phyloP scores from a whole-genome alignment of 1,284 basidiomycete species.

The Tilletiopsis washingtonensis region DNA sequence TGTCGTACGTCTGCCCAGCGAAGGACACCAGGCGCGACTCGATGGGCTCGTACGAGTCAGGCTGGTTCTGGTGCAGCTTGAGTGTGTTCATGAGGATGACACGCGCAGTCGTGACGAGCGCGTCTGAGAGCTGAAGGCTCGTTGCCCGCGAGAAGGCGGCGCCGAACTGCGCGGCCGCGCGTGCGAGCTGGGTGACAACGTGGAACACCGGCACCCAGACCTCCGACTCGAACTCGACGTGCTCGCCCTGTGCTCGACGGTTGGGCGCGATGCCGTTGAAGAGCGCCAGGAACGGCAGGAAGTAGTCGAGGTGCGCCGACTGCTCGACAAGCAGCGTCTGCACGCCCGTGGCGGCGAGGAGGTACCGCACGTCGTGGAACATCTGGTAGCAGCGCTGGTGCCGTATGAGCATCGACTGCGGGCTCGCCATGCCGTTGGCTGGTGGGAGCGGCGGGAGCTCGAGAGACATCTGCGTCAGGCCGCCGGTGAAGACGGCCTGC shows the following conservation, averaged over 20 bases:
- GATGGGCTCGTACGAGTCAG: constrained; percentile 64
- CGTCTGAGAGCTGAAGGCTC: constrained; percentile 59
- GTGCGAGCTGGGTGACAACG: constrained; percentile 39
- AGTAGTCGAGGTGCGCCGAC: constrained; percentile 15
- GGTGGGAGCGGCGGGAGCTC: constrained; percentile 25
- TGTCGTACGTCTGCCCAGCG: constrained; percentile 56
- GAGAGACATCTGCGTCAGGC: constrained; percentile 15
- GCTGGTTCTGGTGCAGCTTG: constrained; percentile 18
- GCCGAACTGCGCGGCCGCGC: constrained; percentile 36
- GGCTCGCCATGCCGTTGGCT: constrained; percentile 21
- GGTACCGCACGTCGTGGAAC: constrained; percentile 43
- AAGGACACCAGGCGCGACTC: constrained; percentile 49
- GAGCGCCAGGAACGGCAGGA: constrained; percentile 35
- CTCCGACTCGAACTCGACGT: constrained; percentile 46
- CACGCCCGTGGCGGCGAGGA: constrained; percentile 37
- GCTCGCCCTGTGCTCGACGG: constrained; percentile 28
- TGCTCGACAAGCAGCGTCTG: constrained; percentile 29
- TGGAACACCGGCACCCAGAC: constrained; percentile 44
- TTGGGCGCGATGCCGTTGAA: constrained; percentile 43
- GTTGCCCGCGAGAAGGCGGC: constrained; percentile 50
- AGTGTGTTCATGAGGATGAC: constrained; percentile 53
- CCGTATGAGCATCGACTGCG: constrained; percentile 26
- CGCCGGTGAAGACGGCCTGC: constrained; percentile 36
- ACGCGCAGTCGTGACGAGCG: constrained; percentile 63
- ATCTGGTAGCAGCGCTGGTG: constrained; percentile 40